phyloP scores from a whole-genome alignment of 1,284 basidiomycete species.

The Microbotryomycetes sp. region DNA sequence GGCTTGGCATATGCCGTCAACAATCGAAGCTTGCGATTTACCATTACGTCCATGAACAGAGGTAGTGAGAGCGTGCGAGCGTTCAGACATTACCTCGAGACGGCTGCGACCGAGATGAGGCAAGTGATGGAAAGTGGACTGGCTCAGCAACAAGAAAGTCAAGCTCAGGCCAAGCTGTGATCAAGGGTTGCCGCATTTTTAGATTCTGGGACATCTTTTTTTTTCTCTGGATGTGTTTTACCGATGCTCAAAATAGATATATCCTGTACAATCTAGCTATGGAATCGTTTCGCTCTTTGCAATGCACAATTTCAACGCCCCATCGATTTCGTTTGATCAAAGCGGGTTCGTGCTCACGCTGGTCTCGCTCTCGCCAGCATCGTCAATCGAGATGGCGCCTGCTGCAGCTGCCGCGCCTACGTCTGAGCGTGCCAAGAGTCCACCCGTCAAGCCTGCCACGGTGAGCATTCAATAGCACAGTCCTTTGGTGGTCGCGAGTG shows the following conservation, averaged over 20 bases:
- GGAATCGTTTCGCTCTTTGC: background rate
- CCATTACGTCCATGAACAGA: slow-evolving; percentile 73
- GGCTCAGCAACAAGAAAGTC: slow-evolving; percentile 30
- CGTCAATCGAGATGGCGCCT: no score
- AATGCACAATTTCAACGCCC: background rate
- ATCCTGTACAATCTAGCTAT: background rate
- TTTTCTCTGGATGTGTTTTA: background rate
- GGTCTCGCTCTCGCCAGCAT: no score
- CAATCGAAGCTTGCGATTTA: slow-evolving; percentile 81
- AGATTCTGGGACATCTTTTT: background rate
- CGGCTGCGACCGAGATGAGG: slow-evolving; percentile 41
- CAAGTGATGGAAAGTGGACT: slow-evolving; percentile 35
- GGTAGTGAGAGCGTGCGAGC: slow-evolving; percentile 48
- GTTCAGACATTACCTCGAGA: slow-evolving; percentile 43
- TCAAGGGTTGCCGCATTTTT: no score
- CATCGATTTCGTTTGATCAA: background rate
- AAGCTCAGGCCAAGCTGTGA: slow-evolving; percentile 36
- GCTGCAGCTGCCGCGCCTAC: background rate
- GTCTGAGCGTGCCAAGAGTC: background rate
- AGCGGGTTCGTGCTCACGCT: no score
- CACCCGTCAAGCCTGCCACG: background rate
- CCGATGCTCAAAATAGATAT: background rate
- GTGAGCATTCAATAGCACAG: background rate
- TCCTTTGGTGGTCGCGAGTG: no score
- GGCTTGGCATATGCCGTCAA: slow-evolving; percentile 90